Conservation (phyloP, 129 eudicot species). For the Pseudognaphalium luteoalbum region DNA sequence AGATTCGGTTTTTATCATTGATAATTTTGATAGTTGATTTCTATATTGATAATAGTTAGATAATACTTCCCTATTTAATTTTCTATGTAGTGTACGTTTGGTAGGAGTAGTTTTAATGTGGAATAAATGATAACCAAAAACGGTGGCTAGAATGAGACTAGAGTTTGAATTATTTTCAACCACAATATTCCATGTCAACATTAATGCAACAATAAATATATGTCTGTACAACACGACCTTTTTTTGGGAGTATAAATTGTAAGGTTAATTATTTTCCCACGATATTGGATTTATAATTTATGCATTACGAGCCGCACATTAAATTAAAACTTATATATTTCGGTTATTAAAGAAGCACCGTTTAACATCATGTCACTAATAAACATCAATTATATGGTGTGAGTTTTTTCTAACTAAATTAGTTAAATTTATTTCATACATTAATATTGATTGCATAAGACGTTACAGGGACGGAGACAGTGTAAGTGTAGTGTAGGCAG, state of each 20-base stretch:
- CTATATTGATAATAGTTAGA: too few species aligned
- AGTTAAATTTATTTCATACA: too few species aligned
- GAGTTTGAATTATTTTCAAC: slow-evolving; percentile 32
- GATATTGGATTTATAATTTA: slow-evolving; percentile 1
- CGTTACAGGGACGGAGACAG: too few species aligned
- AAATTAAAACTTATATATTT: not conserved
- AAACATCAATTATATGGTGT: too few species aligned
- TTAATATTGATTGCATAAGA: too few species aligned
- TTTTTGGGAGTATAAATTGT: slow-evolving; percentile 35
- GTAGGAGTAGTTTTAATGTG: not conserved
- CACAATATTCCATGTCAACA: slow-evolving; percentile 31
- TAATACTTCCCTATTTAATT: not conserved
- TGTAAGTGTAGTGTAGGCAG: too few species aligned
- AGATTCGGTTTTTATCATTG: too few species aligned
- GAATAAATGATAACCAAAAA: slow-evolving; percentile 31
- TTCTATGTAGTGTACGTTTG: not conserved
- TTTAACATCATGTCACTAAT: too few species aligned
- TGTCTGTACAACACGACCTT: slow-evolving; percentile 27
- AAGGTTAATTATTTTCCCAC: slow-evolving; percentile 32
- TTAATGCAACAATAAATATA: slow-evolving; percentile 27
- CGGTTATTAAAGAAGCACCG: not conserved
- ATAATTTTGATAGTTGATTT: too few species aligned
- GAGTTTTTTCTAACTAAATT: too few species aligned
- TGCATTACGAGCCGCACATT: slow-evolving; percentile 6
- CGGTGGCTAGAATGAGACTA: slow-evolving; percentile 15